Conservation (phyloP, 768 basidiomycete species). For the Termitomyces sp. region DNA sequence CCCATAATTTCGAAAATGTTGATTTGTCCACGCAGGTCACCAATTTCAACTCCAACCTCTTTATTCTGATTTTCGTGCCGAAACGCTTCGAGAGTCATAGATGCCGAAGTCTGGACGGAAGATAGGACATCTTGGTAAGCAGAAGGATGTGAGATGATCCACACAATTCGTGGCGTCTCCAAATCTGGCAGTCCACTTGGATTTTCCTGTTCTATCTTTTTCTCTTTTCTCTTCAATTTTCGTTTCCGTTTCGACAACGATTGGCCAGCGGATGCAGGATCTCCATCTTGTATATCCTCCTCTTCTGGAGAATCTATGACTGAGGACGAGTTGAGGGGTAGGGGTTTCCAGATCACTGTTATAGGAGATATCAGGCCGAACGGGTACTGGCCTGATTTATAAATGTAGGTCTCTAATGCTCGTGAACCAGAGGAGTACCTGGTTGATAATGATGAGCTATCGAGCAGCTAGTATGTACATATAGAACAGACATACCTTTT, state of each 20-base stretch:
- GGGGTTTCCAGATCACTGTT: conserved; percentile 69
- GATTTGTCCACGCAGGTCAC: conserved; percentile 63
- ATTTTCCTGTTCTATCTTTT: conserved; percentile 25
- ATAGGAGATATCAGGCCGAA: conserved; percentile 63
- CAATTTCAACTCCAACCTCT: conserved; percentile 50
- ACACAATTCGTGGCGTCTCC: conserved; percentile 39
- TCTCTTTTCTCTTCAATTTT: conserved; percentile 25
- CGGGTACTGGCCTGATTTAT: conserved; percentile 61
- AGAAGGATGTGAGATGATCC: conserved; percentile 79
- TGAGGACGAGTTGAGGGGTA: conserved; percentile 1
- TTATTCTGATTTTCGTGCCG: conserved; percentile 15
- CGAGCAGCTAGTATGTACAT: not conserved
- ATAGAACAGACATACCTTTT: conserved; percentile 39
- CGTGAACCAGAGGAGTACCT: conserved; percentile 69
- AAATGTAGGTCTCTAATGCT: conserved; percentile 59
- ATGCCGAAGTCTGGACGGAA: conserved; percentile 46
- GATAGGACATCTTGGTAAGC: conserved; percentile 52
- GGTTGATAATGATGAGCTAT: not conserved
- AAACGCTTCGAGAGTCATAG: conserved; percentile 36
- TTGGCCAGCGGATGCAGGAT: conserved; percentile 4
- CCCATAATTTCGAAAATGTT: conserved; percentile 90
- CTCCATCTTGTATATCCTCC: not conserved
- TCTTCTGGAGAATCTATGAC: conserved; percentile 1
- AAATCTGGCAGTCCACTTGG: conserved; percentile 5
- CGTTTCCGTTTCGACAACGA: conserved; percentile 9